A percentile compares a stretch with the other conserved stretches of the same genome.
phyloP scores from a whole-genome alignment of 352 stramenopile species.

The Pythium biforme region DNA sequence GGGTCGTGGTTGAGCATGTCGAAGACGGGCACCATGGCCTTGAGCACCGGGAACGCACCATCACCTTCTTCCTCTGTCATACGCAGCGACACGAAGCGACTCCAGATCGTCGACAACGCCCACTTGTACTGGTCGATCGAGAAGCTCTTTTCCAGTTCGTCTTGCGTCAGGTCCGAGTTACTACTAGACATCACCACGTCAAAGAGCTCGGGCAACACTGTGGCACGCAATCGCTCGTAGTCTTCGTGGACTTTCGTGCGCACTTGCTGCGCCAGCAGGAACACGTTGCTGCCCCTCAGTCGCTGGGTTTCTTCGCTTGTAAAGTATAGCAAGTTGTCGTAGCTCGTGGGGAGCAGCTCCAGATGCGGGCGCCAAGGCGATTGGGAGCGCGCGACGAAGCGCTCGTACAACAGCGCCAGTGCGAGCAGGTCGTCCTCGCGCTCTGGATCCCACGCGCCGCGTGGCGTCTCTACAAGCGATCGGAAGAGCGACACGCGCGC shows the following conservation, averaged over 20 bases:
- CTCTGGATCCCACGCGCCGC: conserved; percentile 21
- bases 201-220: conserved; percentile 51
- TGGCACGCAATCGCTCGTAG: conserved; percentile 39
- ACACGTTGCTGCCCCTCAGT: conserved; percentile 64
- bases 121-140: conserved; percentile 77
- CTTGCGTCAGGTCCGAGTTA: conserved; percentile 28
- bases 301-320: conserved; percentile 32
- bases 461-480: conserved; percentile 26
- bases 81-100: conserved; percentile 72
- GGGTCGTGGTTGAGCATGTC: conserved; percentile 88
- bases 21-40: conserved; percentile 84
- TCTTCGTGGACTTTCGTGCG: conserved; percentile 50
- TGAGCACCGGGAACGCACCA: conserved; percentile 31
- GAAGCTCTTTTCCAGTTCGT: conserved; percentile 38
- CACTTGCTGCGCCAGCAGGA: conserved; percentile 66
- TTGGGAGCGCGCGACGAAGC: conserved; percentile 36
- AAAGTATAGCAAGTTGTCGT: conserved; percentile 79
- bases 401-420: conserved; percentile 72
- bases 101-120: conserved; percentile 87
- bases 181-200: conserved; percentile 30
- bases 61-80: conserved; percentile 20
- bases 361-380: conserved; percentile 73
- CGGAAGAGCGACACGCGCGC: conserved; percentile 50
- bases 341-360: conserved; percentile 47
- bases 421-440: conserved; percentile 68